phyloP scores from a whole-genome alignment of 2,329 filamentous ascomycete genomes.

The Trichoderma sp. region DNA sequence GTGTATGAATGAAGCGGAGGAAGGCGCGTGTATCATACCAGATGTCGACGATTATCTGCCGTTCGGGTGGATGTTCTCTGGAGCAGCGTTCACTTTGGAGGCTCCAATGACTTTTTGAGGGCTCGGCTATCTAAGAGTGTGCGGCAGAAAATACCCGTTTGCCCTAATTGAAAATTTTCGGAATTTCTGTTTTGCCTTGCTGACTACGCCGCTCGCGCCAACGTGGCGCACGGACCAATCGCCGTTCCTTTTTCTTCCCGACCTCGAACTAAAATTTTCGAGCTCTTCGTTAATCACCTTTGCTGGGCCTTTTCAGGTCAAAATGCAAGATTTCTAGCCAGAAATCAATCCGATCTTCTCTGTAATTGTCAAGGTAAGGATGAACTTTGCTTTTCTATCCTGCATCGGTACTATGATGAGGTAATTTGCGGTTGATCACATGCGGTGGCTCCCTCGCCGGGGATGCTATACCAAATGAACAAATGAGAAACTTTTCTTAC shows the following conservation, averaged over 20 bases:
- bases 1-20: slow-evolving; percentile 25
- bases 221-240: slow-evolving; percentile 20
- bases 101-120: slow-evolving; percentile 42
- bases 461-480: slow-evolving; percentile 72
- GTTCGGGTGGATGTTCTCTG: slow-evolving; percentile 39
- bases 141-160: slow-evolving; percentile 41
- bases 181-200: slow-evolving; percentile 31
- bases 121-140: slow-evolving; percentile 37
- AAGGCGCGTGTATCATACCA: slow-evolving; percentile 37
- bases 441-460: slow-evolving; percentile 85
- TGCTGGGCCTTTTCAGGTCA: not conserved
- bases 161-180: slow-evolving; percentile 40
- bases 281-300: slow-evolving; percentile 11
- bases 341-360: not conserved
- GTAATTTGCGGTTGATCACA: slow-evolving; percentile 98
- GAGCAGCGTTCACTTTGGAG: slow-evolving; percentile 37
- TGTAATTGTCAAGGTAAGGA: slow-evolving; percentile 29
- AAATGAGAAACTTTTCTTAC: slow-evolving; percentile 98
- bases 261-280: slow-evolving; percentile 10
- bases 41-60: slow-evolving; percentile 39
- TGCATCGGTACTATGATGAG: slow-evolving; percentile 65
- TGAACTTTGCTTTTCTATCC: slow-evolving; percentile 11
- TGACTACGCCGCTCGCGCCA: not conserved
- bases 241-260: slow-evolving; percentile 6
- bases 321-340: not conserved